Base-by-base conservation (phyloP, 352 stramenopile species). In the Phytophthora chlamydospora region DNA sequence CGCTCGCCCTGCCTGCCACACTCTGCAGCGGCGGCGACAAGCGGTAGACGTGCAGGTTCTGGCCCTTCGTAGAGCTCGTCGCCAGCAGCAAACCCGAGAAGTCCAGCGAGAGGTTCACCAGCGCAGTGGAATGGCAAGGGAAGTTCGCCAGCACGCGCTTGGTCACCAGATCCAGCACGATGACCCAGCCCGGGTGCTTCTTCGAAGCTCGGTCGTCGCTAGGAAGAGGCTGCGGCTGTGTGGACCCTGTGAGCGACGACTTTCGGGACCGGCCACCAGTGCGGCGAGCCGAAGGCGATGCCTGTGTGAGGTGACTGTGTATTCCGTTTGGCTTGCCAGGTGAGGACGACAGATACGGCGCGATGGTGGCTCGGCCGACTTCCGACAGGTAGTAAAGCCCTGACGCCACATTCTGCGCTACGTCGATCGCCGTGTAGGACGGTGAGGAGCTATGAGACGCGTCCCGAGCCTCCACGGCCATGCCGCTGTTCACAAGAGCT, bases 391-490 rank as follows among this genome's bases (percentile, higher is more conserved):
- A 95, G 68, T 95, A 96, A 14, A 96, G 63, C 3, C 86, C 85
- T 0, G 85, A 94, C 1, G 88, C 88, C n/a, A 96, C 80, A 52
- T 93, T 93, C 71, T 96, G 88, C 5, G 88, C 88, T 6, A 94
- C 83, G 54, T 94, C 83, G 29, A 93, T 89, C 6, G 82, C 85
- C 14, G 79, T 85, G 62, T 87, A 89, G 10, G 76, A 62, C n/a
- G 79, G 71, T n/a, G 68, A 80, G 0, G 68, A 63, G 24, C 58
- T 71, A 17, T 71, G 60, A 3, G 68, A 63, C 4, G 55, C 52
- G 45, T 68, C 60, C 24, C 57, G 59, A 50, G 53, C 47, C 13
- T 77, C 61, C 2, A 49, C 34, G 7, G 64, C n/a, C 17, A 75
- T 66, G 2, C 67, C 61, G 11, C 68, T 62, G 40, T 60, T 71